A percentile compares a stretch with the other conserved stretches of the same genome.
These are phyloP conservation scores for Paramecium pentaurelia DNA, from an alignment of 73 alveolate genomes.

Conservation along the genomic window DNA sequence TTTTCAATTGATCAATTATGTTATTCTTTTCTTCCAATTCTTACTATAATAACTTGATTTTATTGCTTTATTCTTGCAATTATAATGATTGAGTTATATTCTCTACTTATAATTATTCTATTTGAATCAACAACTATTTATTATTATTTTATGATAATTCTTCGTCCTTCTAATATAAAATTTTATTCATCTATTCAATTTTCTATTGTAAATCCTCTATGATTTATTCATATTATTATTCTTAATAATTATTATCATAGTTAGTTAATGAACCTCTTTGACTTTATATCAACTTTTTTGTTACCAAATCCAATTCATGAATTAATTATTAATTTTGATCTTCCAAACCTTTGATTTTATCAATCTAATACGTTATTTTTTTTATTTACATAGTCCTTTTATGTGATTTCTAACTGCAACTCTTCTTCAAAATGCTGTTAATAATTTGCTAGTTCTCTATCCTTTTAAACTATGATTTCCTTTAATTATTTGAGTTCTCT, in stretches of 20 bases:
- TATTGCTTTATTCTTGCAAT: neutral
- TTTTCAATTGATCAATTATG: neutral
- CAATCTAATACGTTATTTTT: neutral
- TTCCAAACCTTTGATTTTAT: neutral
- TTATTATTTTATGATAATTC: neutral
- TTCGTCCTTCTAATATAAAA: neutral
- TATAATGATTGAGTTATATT: neutral
- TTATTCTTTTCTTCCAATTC: neutral
- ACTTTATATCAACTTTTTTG: neutral
- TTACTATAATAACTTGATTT: neutral
- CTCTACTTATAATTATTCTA: neutral
- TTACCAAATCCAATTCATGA: neutral
- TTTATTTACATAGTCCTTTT: neutral
- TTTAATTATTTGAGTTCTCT: neutral
- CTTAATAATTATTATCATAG: neutral
- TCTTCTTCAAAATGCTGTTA: neutral
- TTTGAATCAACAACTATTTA: neutral
- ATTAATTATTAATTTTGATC: neutral
- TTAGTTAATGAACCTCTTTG: neutral
- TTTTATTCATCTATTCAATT: neutral
- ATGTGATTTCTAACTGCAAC: neutral
- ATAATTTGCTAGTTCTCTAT: neutral
- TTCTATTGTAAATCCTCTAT: neutral
- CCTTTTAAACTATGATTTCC: neutral
- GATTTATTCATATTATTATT: neutral